Conservation (phyloP, 192 early-diverging fungal species). For the Podila epicladia region DNA sequence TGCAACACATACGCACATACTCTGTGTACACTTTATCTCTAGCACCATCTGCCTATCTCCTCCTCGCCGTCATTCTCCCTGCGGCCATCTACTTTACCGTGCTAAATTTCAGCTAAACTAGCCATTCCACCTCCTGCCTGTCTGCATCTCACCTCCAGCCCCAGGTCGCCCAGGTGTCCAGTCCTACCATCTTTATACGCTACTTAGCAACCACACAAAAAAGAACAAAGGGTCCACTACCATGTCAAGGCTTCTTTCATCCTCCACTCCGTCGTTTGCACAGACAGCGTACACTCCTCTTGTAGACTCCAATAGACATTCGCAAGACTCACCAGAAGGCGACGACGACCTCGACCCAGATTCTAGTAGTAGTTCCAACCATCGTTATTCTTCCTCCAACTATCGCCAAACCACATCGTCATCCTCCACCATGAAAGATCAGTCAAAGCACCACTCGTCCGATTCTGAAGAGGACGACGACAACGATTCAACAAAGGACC, state of each 20-base stretch:
- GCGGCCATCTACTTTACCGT: not conserved
- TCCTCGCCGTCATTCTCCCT: not conserved
- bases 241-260: slow-evolving; percentile 46
- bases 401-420: not conserved
- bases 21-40: slow-evolving; percentile 3
- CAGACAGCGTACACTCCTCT: slow-evolving; percentile 38
- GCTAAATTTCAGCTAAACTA: not conserved
- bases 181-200: not conserved
- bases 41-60: not conserved
- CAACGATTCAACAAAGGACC: not conserved
- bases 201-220: not conserved
- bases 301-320: slow-evolving; percentile 12
- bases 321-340: slow-evolving; percentile 11
- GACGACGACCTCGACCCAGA: slow-evolving; percentile 46
- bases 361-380: slow-evolving; percentile 19
- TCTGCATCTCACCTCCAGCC: too few species aligned
- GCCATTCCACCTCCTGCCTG: too few species aligned
- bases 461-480: slow-evolving; percentile 6
- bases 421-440: not conserved
- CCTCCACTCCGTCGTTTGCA: slow-evolving; percentile 28
- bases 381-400: not conserved
- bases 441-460: not conserved
- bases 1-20: not conserved
- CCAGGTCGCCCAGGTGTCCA: too few species aligned
- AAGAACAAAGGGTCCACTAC: not conserved